Conservation (phyloP, 2,329 filamentous ascomycete species). For the Corinectria fuckeliana region DNA sequence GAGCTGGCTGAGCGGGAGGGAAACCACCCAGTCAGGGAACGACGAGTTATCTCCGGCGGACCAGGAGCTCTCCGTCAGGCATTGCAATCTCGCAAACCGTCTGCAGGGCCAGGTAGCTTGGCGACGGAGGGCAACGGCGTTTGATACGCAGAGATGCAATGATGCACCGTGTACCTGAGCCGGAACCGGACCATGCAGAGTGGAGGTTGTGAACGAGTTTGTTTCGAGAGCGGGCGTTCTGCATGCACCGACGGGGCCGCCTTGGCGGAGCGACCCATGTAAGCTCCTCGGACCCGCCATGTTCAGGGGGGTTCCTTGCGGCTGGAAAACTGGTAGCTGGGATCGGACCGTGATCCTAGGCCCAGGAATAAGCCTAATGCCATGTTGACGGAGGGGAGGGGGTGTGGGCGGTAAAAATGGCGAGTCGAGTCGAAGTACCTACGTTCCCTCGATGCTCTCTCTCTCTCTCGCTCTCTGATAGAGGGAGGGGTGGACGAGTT, state of each 20-base stretch:
- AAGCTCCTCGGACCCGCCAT: slow-evolving; percentile 29
- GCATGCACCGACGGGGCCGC: slow-evolving; percentile 38
- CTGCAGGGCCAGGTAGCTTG: slow-evolving; percentile 32
- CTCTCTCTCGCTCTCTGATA: background rate
- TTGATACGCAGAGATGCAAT: slow-evolving; percentile 23
- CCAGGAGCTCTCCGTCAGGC: slow-evolving; percentile 30
- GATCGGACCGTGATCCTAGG: slow-evolving; percentile 8
- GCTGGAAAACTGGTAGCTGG: slow-evolving; percentile 21
- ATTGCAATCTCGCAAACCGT: slow-evolving; percentile 33
- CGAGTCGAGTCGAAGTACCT: no score
- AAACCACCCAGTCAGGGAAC: slow-evolving; percentile 36
- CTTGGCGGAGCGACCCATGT: slow-evolving; percentile 27
- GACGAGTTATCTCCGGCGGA: slow-evolving; percentile 37
- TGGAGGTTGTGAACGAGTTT: slow-evolving; percentile 30
- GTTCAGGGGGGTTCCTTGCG: slow-evolving; percentile 29
- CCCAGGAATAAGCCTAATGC: slow-evolving; percentile 7
- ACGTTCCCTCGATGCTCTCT: no score
- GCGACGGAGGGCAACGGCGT: slow-evolving; percentile 21
- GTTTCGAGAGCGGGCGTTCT: slow-evolving; percentile 33
- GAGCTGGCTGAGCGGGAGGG: slow-evolving; percentile 22
- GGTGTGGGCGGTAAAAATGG: slow-evolving; percentile 17
- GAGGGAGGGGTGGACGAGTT: slow-evolving; percentile 6
- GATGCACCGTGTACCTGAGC: slow-evolving; percentile 32
- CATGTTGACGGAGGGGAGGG: slow-evolving; percentile 26
- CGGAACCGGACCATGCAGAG: slow-evolving; percentile 33